These are phyloP conservation scores for Helotiales sp. DNA, from an alignment of 2,329 filamentous ascomycete genomes.

Conservation along the genomic window DNA sequence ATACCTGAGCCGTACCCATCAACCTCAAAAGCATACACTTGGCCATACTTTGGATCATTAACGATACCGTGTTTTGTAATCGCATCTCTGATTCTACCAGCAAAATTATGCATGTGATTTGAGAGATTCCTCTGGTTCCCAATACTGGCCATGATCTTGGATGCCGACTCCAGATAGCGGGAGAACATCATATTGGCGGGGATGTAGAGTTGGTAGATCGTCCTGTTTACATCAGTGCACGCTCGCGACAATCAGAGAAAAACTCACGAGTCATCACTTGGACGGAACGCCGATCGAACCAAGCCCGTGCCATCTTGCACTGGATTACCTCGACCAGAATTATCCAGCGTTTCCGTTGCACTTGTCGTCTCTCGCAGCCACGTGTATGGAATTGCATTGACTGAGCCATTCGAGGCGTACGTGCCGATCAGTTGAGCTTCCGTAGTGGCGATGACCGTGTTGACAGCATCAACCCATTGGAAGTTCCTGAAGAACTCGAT, in stretches of 20 bases:
- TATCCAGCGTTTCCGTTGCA: conserved; percentile 80
- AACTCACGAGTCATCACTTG: conserved; percentile 78
- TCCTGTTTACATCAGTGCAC: conserved; percentile 27
- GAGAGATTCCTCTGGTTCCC: conserved; percentile 57
- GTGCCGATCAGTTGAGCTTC: conserved; percentile 75
- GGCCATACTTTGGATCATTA: conserved; percentile 62
- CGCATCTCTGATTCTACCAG: conserved; percentile 67
- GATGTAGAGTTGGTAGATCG: conserved; percentile 84
- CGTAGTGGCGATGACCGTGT: conserved; percentile 71
- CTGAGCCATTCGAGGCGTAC: conserved; percentile 63
- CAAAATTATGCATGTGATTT: conserved; percentile 60
- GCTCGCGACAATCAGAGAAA: background rate
- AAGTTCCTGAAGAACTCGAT: conserved; percentile 73
- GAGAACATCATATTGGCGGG: conserved; percentile 89
- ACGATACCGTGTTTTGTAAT: conserved; percentile 76
- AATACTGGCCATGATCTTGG: conserved; percentile 57
- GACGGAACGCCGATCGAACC: conserved; percentile 85
- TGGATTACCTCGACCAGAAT: conserved; percentile 80
- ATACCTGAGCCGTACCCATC: conserved; percentile 67
- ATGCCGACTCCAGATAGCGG: conserved; percentile 60
- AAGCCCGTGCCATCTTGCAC: conserved; percentile 76
- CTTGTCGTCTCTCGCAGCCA: conserved; percentile 76
- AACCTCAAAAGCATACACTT: conserved; percentile 79
- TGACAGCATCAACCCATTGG: conserved; percentile 74
- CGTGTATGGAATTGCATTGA: conserved; percentile 69